These are phyloP conservation scores for Colletotrichum siamense DNA, from an alignment of 2,329 filamentous ascomycete species.

Conservation along the genomic window DNA sequence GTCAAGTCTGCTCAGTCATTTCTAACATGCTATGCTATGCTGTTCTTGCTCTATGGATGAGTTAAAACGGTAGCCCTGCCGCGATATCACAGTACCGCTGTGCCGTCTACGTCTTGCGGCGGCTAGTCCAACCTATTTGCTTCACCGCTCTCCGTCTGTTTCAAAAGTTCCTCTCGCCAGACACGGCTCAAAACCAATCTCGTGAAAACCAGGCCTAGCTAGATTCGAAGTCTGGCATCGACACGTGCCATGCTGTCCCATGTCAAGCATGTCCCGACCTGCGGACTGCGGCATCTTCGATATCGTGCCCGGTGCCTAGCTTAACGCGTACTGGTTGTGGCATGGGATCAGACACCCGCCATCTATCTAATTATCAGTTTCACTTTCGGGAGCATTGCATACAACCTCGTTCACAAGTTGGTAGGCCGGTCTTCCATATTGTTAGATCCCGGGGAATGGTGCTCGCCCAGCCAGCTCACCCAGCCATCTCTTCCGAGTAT, in stretches of 20 bases:
- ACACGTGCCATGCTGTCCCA: neutral
- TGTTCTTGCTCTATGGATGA: neutral
- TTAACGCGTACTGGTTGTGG: neutral
- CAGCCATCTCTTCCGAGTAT: no score
- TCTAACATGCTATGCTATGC: neutral
- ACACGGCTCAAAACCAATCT: neutral
- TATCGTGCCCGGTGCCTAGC: neutral
- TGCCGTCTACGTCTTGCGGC: neutral
- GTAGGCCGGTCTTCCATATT: neutral
- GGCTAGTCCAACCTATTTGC: neutral
- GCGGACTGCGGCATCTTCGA: neutral
- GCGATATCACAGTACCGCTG: neutral
- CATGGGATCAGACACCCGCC: neutral
- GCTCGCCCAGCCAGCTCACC: neutral
- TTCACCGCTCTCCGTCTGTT: neutral
- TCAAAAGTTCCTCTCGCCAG: neutral
- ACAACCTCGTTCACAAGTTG: neutral
- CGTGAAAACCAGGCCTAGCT: neutral
- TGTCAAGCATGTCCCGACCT: neutral
- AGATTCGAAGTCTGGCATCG: neutral
- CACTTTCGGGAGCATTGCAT: neutral
- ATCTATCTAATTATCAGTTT: neutral
- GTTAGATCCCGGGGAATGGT: neutral
- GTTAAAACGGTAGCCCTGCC: neutral
- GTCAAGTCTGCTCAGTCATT: accelerated